Conservation (phyloP, 768 basidiomycete genomes). For the Boletus subparvulus region DNA sequence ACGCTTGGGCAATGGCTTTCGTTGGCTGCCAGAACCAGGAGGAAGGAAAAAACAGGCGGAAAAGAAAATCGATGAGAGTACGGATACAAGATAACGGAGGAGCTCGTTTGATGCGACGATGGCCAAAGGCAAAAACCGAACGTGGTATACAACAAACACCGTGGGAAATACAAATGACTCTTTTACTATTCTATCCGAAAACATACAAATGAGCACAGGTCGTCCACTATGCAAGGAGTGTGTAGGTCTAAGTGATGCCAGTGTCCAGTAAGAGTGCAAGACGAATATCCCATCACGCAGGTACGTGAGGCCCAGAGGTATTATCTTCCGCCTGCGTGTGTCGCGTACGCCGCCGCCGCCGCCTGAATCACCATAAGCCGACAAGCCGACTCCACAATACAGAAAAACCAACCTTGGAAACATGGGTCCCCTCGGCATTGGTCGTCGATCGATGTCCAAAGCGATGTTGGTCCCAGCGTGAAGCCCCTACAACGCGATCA, state of each 20-base stretch:
- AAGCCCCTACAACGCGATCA: slow-evolving; percentile 55
- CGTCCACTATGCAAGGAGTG: neutral
- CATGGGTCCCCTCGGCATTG: slow-evolving; percentile 88
- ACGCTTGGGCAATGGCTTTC: slow-evolving; percentile 12
- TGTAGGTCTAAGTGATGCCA: neutral
- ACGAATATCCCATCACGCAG: neutral
- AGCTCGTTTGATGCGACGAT: slow-evolving; percentile 31
- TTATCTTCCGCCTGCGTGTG: slow-evolving; percentile 14
- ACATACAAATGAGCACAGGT: neutral
- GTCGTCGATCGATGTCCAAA: slow-evolving; percentile 85
- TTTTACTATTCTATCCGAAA: neutral
- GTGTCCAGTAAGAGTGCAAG: neutral
- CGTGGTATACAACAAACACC: slow-evolving; percentile 27
- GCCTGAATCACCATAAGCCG: slow-evolving; percentile 12
- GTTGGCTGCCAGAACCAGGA: slow-evolving; percentile 26
- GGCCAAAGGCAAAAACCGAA: slow-evolving; percentile 34
- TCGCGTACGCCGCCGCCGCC: slow-evolving; percentile 31
- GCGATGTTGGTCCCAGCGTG: slow-evolving; percentile 92
- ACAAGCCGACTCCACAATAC: too few species aligned
- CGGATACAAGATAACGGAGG: slow-evolving; percentile 36
- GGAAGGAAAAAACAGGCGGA: slow-evolving; percentile 6
- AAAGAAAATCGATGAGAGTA: slow-evolving; percentile 34
- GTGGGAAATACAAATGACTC: slow-evolving; percentile 25
- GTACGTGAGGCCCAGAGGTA: neutral
- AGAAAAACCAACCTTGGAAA: slow-evolving; percentile 61